Evolutionary conservation across 495 filamentous ascomycete species (phyloP).

Genomic region (Penicillium tannophilum): DNA sequence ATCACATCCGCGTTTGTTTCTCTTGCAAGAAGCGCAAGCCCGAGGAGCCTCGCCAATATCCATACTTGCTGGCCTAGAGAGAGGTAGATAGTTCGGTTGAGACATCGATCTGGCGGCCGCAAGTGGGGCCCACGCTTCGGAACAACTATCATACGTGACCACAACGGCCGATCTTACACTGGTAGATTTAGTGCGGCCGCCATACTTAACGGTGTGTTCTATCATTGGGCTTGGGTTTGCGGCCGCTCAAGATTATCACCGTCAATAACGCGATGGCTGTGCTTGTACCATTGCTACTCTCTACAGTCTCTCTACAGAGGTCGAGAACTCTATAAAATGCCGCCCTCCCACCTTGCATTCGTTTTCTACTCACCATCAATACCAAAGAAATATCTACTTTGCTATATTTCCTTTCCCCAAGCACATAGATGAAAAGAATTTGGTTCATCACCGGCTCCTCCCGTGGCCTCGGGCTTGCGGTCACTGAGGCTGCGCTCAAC

Average conservation of each 20-base stretch:
- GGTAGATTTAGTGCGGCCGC: neutral
- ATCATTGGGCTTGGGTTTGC: too few relatives aligned
- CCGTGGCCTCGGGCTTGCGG: conserved; percentile 49
- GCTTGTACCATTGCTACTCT: too few relatives aligned
- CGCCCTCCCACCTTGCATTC: neutral
- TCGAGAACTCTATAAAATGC: neutral
- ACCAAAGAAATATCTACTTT: neutral
- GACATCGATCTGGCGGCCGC: neutral
- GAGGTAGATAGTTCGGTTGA: neutral
- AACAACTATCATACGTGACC: neutral
- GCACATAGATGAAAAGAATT: neutral
- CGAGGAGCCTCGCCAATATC: neutral
- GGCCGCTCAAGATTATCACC: too few relatives aligned
- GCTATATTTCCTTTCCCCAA: neutral
- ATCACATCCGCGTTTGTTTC: neutral
- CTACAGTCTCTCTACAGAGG: neutral
- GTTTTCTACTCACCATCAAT: too few relatives aligned
- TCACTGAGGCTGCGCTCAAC: conserved; percentile 43
- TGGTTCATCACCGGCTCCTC: conserved; percentile 56
- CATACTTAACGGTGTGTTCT: neutral
- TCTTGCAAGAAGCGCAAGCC: neutral
- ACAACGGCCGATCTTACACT: neutral
- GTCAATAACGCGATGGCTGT: neutral
- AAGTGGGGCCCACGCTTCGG: neutral
- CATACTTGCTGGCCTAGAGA: neutral